These are phyloP conservation scores for Imleria badia DNA, from an alignment of 768 basidiomycete genomes.

Conservation along the genomic window DNA sequence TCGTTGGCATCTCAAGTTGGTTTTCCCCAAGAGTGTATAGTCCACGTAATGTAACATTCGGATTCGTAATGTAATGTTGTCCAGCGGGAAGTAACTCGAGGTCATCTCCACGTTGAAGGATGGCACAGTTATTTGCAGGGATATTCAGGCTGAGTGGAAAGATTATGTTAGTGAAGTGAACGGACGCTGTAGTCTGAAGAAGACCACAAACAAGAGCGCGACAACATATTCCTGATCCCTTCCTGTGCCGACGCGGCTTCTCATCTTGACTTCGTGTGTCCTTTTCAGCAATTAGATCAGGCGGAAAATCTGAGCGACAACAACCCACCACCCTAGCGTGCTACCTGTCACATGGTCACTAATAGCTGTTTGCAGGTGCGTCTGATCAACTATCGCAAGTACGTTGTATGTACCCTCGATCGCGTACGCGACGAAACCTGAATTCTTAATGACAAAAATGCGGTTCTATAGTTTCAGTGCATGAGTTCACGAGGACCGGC, in stretches of 20 bases:
- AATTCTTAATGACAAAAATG: constrained; percentile 77
- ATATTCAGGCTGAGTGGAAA: constrained; percentile 64
- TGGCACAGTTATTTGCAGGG: constrained; percentile 85
- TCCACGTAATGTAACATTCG: constrained; percentile 78
- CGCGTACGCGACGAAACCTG: constrained; percentile 76
- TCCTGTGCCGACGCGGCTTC: constrained; percentile 45
- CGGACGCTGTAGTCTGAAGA: neutral
- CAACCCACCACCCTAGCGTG: constrained; percentile 53
- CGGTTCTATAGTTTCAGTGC: constrained; percentile 44
- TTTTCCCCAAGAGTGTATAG: constrained; percentile 81
- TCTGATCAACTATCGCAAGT: constrained; percentile 81
- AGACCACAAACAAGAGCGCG: constrained; percentile 61
- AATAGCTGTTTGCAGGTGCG: constrained; percentile 62
- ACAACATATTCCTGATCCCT: constrained; percentile 67
- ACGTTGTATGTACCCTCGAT: constrained; percentile 77
- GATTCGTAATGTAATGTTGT: constrained; percentile 82
- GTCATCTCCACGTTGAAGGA: constrained; percentile 79
- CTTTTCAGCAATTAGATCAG: constrained; percentile 18
- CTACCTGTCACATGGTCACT: constrained; percentile 62
- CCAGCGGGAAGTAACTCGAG: constrained; percentile 77
- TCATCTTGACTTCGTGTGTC: constrained; percentile 81
- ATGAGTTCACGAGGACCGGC: neutral
- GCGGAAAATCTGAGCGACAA: neutral
- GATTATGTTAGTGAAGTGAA: neutral
- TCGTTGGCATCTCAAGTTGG: constrained; percentile 84